phyloP scores from a whole-genome alignment of 2,329 filamentous ascomycete genomes.

The Sordariomycetes sp. region DNA sequence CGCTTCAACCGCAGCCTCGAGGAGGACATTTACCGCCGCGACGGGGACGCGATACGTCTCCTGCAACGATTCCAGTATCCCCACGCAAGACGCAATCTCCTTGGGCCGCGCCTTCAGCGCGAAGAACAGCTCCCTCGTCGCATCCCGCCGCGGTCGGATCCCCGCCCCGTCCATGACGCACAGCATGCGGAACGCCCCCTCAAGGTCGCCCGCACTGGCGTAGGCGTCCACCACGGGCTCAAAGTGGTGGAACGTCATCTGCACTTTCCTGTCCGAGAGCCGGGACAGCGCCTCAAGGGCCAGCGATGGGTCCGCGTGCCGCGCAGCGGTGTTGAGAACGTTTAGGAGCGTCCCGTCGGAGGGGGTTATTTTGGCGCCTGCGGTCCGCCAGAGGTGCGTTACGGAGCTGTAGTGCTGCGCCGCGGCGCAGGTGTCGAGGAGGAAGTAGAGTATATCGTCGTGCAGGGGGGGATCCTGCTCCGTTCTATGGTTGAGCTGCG shows the following conservation, averaged over 20 bases:
- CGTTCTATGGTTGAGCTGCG: constrained; percentile 51
- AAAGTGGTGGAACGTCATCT: constrained; percentile 60
- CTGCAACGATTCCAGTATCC: constrained; percentile 42
- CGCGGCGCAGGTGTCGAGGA: constrained; percentile 66
- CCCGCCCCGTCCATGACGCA: constrained; percentile 62
- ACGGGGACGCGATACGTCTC: constrained; percentile 24
- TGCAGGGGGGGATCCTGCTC: constrained; percentile 13
- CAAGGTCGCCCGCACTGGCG: constrained; percentile 45
- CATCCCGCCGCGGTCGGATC: constrained; percentile 42
- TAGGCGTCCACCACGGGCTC: constrained; percentile 70
- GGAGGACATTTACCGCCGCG: constrained; percentile 19
- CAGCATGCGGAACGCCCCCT: constrained; percentile 57
- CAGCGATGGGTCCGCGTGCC: constrained; percentile 54
- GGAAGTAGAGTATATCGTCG: constrained; percentile 53
- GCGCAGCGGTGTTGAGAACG: constrained; percentile 62
- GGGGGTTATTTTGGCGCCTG: constrained; percentile 38
- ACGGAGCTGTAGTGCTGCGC: constrained; percentile 54
- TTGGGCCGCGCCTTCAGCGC: constrained; percentile 37
- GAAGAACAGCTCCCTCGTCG: constrained; percentile 52
- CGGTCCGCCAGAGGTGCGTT: constrained; percentile 58
- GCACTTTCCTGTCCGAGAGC: constrained; percentile 45
- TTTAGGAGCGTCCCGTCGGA: constrained; percentile 55
- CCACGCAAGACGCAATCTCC: constrained; percentile 40
- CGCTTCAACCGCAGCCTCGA: constrained; percentile 17
- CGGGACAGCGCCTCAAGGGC: constrained; percentile 61